Base-by-base conservation (phyloP, 306 rosid genomes). In the Quercus rubra region DNA sequence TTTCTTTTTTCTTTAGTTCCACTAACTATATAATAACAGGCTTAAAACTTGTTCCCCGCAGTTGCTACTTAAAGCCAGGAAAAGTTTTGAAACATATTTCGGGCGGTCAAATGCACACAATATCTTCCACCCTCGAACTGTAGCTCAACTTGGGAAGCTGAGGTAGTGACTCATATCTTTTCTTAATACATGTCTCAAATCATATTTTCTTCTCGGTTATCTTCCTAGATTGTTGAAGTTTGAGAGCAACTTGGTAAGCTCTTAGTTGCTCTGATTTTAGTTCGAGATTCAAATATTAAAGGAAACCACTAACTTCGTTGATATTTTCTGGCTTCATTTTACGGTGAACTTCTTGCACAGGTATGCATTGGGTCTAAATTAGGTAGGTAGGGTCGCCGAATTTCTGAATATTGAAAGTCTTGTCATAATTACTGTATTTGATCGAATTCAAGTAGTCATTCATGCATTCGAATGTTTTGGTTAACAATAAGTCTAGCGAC, bases 11-110 rank as follows among this genome's bases (percentile, higher is more conserved):
- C 55, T 71, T 57, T 9, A 79, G 33, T 70, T 6, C 52, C 61
- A 46, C 18, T 38, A 43, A 62, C 64, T 31, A 74, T 31, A 74
- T 68, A 56, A 67, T 79, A 68, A 73, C 19, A 63, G 52, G 31
- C 83, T 77, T 70, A 33, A 74, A 25, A 41, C 58, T 74, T 20
- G 41, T 14, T 52, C 51, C 49, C 70, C 55, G 69, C 54, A 51
- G 33, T 66, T 38, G 27, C n/a, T 73, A 71, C 80, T 55, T 70
- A 71, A 73, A 69, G 31, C 72, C 52, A 33, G 17, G 3, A 31
- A 31, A 18, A 33, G 51, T 33, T 67, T 67, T 30, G 43, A 64
- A 67, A 67, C 13, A 67, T 33, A 33, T 8, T 67, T 67, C 15
- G 4, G 27, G 6, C 52, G 14, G 72, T 18, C 27, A 67, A 67